These are phyloP conservation scores for Dorcoceras hygrometricum DNA, from an alignment of 257 asterid species.

Conservation along the genomic window DNA sequence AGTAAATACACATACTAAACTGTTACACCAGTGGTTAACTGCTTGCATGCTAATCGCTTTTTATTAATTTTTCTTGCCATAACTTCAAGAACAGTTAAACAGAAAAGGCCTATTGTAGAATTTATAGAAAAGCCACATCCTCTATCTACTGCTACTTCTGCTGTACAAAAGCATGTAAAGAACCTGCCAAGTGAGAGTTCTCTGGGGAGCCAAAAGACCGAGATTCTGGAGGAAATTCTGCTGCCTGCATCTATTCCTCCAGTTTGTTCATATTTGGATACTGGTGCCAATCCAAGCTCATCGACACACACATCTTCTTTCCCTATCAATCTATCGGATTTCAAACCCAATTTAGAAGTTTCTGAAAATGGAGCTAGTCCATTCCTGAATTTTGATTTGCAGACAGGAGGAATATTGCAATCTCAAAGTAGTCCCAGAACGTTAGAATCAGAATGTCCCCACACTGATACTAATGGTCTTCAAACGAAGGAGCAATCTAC, in stretches of 20 bases:
- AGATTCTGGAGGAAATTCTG: slow-evolving; percentile 18
- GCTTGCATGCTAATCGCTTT: slow-evolving; percentile 5
- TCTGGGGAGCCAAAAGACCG: slow-evolving; percentile 20
- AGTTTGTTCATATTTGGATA: slow-evolving; percentile 32
- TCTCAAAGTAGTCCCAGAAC: slow-evolving; percentile 18
- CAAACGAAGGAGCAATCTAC: slow-evolving; percentile 26
- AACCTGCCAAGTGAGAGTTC: slow-evolving; percentile 18
- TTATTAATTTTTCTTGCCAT: slow-evolving; percentile 11
- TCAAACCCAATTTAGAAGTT: slow-evolving; percentile 17
- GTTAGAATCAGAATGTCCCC: slow-evolving; percentile 22
- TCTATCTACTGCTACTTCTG: slow-evolving; percentile 4
- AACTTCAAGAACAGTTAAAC: slow-evolving; percentile 31
- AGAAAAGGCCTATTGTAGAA: slow-evolving; percentile 28
- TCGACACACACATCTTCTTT: slow-evolving; percentile 25
- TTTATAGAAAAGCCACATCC: slow-evolving; percentile 25
- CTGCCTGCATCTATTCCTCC: slow-evolving; percentile 10
- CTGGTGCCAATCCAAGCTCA: slow-evolving; percentile 20
- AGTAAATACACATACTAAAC: background rate
- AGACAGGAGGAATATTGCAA: slow-evolving; percentile 18
- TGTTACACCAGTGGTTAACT: background rate
- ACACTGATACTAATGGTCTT: slow-evolving; percentile 3
- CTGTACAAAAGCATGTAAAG: slow-evolving; percentile 17
- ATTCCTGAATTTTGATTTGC: slow-evolving; percentile 13
- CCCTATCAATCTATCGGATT: slow-evolving; percentile 21
- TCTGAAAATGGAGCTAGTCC: slow-evolving; percentile 24